Percentiles rank a stretch among this genome's conserved stretches.
phyloP scores from a whole-genome alignment of 73 alveolate genomes.

The Durusdinium trenchii region DNA sequence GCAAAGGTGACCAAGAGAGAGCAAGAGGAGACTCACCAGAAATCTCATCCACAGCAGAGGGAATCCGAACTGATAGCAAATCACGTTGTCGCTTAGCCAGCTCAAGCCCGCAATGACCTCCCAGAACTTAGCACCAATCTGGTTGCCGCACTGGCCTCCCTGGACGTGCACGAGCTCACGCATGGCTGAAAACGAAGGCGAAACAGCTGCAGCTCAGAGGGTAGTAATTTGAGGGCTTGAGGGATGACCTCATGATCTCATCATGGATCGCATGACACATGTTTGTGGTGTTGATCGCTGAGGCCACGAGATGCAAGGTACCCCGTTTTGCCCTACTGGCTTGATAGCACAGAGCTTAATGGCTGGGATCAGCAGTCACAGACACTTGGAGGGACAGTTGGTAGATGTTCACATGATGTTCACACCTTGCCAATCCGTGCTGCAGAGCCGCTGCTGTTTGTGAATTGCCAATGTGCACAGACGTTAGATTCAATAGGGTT shows the following conservation, averaged over 20 bases:
- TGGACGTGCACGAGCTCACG: slow-evolving; percentile 12
- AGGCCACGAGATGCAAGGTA: slow-evolving; percentile 88
- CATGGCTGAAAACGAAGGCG: background rate
- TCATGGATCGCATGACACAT: no score
- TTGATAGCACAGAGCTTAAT: slow-evolving; percentile 83
- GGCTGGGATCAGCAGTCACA: slow-evolving; percentile 95
- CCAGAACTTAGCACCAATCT: no score
- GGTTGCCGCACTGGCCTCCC: no score
- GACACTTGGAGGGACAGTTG: background rate
- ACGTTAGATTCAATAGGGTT: background rate
- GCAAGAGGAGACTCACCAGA: no score
- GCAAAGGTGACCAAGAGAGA: no score
- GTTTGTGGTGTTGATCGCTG: background rate
- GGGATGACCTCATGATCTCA: background rate
- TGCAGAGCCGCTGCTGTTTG: background rate
- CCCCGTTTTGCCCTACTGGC: slow-evolving; percentile 78
- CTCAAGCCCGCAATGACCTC: no score
- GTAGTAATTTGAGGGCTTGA: no score
- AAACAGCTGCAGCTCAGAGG: background rate
- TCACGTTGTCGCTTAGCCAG: no score
- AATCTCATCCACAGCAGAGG: no score
- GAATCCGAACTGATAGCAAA: no score
- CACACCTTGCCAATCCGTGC: background rate
- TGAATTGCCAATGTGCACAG: background rate
- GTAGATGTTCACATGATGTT: background rate